phyloP scores from a whole-genome alignment of 768 basidiomycete species.

The Phanerochaete carnosa region DNA sequence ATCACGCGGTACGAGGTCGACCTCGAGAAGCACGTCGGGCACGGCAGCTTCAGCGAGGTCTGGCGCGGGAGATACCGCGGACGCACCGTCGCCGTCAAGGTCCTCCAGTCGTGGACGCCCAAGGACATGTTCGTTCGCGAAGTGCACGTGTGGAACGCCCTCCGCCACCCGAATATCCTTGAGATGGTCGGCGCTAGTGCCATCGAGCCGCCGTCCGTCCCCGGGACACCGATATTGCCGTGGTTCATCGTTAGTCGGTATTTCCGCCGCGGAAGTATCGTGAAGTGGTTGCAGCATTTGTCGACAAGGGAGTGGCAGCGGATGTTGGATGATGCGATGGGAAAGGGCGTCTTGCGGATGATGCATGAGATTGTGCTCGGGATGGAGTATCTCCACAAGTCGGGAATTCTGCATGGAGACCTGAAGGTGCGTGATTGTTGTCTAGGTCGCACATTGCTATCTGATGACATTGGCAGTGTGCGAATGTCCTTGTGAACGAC shows the following conservation, averaged over 20 bases:
- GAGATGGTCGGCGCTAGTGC: slow-evolving; percentile 76
- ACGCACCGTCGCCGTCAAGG: slow-evolving; percentile 68
- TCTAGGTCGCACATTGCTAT: neutral
- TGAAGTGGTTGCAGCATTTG: slow-evolving; percentile 47
- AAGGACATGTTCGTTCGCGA: slow-evolving; percentile 65
- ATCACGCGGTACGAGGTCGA: slow-evolving; percentile 82
- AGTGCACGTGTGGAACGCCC: slow-evolving; percentile 66
- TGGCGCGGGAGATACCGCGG: slow-evolving; percentile 74
- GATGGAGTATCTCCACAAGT: slow-evolving; percentile 75
- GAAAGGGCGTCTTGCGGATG: slow-evolving; percentile 41
- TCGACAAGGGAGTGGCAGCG: slow-evolving; percentile 4
- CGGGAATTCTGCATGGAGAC: slow-evolving; percentile 75
- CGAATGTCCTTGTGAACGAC: slow-evolving; percentile 77
- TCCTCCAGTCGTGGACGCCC: slow-evolving; percentile 59
- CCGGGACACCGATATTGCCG: neutral
- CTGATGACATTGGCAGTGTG: slow-evolving; percentile 39
- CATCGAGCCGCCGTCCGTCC: slow-evolving; percentile 47
- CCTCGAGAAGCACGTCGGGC: slow-evolving; percentile 62
- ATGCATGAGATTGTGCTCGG: slow-evolving; percentile 76
- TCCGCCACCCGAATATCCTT: slow-evolving; percentile 69
- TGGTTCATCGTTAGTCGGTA: slow-evolving; percentile 62
- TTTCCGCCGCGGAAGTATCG: slow-evolving; percentile 60
- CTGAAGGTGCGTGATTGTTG: slow-evolving; percentile 78
- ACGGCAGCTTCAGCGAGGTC: slow-evolving; percentile 76
- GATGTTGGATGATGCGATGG: slow-evolving; percentile 36